A percentile compares a stretch with the other conserved stretches of the same genome.
phyloP scores from a whole-genome alignment of 305 asterid genomes.

The Striga hermonthica region DNA sequence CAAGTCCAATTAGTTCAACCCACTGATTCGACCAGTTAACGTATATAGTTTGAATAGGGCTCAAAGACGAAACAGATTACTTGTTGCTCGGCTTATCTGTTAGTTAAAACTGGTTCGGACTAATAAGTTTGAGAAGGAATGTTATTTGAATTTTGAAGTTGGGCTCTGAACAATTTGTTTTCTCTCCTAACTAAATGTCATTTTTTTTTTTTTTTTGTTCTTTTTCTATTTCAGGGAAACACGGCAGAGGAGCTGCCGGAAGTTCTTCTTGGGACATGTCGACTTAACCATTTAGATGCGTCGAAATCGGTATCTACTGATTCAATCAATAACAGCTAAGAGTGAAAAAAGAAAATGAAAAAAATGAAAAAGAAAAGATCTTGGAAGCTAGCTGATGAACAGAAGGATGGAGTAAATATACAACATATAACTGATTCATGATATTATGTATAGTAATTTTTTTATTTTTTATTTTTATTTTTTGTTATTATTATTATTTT shows the following conservation, averaged over 20 bases:
- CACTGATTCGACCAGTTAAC: too few relatives aligned
- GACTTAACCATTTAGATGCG: slow-evolving; percentile 80
- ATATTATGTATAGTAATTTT: slow-evolving; percentile 9
- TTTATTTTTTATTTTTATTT: background rate
- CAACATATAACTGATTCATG: slow-evolving; percentile 23
- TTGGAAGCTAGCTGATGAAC: background rate
- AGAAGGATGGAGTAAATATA: background rate
- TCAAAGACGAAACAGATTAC: too few relatives aligned
- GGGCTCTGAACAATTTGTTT: too few relatives aligned
- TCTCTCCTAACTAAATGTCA: too few relatives aligned
- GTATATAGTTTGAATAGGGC: too few relatives aligned
- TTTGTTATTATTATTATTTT: too few relatives aligned
- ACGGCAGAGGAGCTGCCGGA: slow-evolving; percentile 88
- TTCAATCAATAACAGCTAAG: slow-evolving; percentile 33
- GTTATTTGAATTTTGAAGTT: too few relatives aligned
- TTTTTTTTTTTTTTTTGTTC: background rate
- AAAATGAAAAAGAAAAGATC: background rate
- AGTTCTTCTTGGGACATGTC: slow-evolving; percentile 75
- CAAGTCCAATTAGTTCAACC: too few relatives aligned
- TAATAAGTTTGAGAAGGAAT: too few relatives aligned
- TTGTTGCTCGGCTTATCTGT: too few relatives aligned
- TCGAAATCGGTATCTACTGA: slow-evolving; percentile 51
- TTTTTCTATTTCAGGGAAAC: slow-evolving; percentile 72
- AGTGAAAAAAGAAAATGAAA: too few relatives aligned
- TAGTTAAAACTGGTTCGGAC: too few relatives aligned